These are phyloP conservation scores for Salmacisia buchloeana DNA, from an alignment of 1,284 basidiomycete species.

Conservation along the genomic window DNA sequence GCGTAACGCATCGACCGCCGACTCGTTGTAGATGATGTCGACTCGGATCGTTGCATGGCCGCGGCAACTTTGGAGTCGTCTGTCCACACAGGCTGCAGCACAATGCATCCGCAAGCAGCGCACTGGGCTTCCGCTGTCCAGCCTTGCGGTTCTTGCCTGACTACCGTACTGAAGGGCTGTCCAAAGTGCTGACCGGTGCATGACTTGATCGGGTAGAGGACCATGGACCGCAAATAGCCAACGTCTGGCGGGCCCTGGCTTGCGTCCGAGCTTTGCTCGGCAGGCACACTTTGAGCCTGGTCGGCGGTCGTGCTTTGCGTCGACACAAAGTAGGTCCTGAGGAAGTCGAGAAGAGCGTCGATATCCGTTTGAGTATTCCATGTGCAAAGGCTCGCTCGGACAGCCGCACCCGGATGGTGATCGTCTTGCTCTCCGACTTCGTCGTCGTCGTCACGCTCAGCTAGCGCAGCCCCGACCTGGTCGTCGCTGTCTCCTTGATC, in stretches of 20 bases:
- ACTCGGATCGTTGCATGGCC: neutral
- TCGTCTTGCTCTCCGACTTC: neutral
- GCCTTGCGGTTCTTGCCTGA: neutral
- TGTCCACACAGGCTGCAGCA: neutral
- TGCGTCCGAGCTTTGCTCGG: neutral
- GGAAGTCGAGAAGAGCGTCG: conserved; percentile 23
- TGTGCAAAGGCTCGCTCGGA: conserved; percentile 27
- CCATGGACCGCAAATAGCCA: conserved; percentile 18
- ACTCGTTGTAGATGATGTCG: neutral
- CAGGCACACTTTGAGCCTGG: conserved; percentile 7
- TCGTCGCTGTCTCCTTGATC: neutral
- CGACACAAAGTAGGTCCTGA: conserved; percentile 17
- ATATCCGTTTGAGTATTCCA: conserved; percentile 31
- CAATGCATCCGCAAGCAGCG: neutral
- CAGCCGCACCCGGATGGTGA: conserved; percentile 8
- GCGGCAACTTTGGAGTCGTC: neutral
- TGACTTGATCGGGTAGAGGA: conserved; percentile 35
- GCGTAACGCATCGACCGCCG: no score
- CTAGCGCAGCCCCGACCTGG: neutral
- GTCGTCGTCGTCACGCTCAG: neutral
- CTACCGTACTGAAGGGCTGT: neutral
- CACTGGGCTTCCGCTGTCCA: neutral
- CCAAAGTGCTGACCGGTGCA: conserved; percentile 23
- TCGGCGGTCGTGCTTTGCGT: neutral
- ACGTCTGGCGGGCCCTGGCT: neutral